Conservation (phyloP, 345 rosid genomes). For the Odontarrhena argentea region DNA sequence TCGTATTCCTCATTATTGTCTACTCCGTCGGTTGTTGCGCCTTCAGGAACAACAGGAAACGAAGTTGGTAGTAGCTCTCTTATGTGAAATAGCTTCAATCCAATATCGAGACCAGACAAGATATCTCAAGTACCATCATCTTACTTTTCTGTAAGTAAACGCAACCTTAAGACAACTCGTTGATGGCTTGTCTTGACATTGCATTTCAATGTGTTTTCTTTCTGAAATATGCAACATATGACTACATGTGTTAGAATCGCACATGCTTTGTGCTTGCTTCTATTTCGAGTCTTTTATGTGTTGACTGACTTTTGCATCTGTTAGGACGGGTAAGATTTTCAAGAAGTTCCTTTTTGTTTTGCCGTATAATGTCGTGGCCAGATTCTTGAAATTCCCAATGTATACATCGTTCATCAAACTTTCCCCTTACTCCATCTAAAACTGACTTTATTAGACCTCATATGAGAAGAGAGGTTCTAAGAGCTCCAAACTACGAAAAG, state of each 20-base stretch:
- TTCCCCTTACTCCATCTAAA: no score
- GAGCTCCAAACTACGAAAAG: slow-evolving; percentile 32
- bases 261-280: slow-evolving; percentile 32
- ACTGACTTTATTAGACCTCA: not conserved
- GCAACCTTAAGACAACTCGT: slow-evolving; percentile 17
- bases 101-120: slow-evolving; percentile 3
- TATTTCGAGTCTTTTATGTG: slow-evolving; percentile 19
- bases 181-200: slow-evolving; percentile 28
- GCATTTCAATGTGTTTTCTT: slow-evolving; percentile 18
- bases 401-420: no score
- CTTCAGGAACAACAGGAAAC: slow-evolving; percentile 86
- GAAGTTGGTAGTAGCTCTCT: slow-evolving; percentile 34
- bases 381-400: not conserved
- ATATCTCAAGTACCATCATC: slow-evolving; percentile 12
- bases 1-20: slow-evolving; percentile 71
- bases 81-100: not conserved
- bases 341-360: slow-evolving; percentile 13
- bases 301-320: slow-evolving; percentile 15
- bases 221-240: slow-evolving; percentile 16
- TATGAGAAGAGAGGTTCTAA: slow-evolving; percentile 39
- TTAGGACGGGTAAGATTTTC: slow-evolving; percentile 22
- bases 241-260: slow-evolving; percentile 24
- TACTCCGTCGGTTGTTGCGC: slow-evolving; percentile 98
- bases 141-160: slow-evolving; percentile 6
- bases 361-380: not conserved